A percentile compares a stretch with the other conserved stretches of the same genome.
phyloP scores from a whole-genome alignment of 441 rosid species.

The Sinapis alba region DNA sequence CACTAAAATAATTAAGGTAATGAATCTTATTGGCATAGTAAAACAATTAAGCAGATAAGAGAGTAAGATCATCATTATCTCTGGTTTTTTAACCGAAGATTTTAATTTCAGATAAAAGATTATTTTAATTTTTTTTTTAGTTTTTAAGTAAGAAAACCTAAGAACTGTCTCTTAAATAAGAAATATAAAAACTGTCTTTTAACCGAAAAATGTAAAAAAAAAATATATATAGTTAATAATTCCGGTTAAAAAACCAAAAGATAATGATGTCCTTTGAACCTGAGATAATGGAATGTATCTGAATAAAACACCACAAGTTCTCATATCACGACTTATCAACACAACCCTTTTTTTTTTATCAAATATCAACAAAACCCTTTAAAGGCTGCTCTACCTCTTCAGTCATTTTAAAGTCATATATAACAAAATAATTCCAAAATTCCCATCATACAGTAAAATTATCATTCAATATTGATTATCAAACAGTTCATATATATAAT shows the following conservation, averaged over 20 bases:
- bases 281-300: background rate
- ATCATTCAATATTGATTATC: background rate
- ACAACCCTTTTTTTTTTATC: no score
- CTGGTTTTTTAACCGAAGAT: no score
- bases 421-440: conserved; percentile 1
- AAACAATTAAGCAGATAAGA: background rate
- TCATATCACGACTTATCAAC: conserved; percentile 4
- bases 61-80: no score
- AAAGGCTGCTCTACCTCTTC: conserved; percentile 7
- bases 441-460: background rate
- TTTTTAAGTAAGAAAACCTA: no score
- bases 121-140: no score
- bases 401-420: background rate
- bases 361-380: background rate
- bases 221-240: no score
- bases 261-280: no score
- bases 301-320: conserved; percentile 3
- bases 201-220: no score
- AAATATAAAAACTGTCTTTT: no score
- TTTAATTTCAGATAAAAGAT: no score
- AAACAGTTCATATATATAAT: background rate
- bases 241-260: no score
- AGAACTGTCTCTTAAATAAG: no score
- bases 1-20: background rate
- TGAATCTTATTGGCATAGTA: background rate